phyloP scores from a whole-genome alignment of 371 early-diverging fungal genomes.

The Saksenaea oblongispora region DNA sequence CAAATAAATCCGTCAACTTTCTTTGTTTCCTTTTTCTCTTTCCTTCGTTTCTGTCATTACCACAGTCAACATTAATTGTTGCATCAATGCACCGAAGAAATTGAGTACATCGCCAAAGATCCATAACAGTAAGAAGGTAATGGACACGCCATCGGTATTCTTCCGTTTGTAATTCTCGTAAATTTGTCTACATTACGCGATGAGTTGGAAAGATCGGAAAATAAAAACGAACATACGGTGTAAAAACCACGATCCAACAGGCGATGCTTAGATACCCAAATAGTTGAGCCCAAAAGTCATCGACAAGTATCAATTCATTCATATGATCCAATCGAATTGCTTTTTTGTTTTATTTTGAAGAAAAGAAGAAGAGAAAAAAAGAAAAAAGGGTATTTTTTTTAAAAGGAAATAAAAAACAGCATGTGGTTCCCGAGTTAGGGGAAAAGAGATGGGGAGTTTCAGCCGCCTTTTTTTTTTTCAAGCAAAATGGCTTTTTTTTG shows the following conservation, averaged over 20 bases:
- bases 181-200: constrained; percentile 51
- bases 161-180: constrained; percentile 62
- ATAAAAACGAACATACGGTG: constrained; percentile 56
- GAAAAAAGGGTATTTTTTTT: not conserved
- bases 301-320: not conserved
- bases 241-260: constrained; percentile 71
- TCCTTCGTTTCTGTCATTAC: constrained; percentile 31
- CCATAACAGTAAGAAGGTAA: constrained; percentile 77
- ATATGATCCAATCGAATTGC: not conserved
- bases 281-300: constrained; percentile 28
- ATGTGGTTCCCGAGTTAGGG: not conserved
- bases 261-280: constrained; percentile 57
- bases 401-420: not conserved
- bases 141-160: constrained; percentile 67
- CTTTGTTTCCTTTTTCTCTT: too few species aligned
- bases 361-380: not conserved
- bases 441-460: not conserved
- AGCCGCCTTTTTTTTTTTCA: not conserved
- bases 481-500: not conserved
- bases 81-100: constrained; percentile 72
- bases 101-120: constrained; percentile 82
- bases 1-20: too few species aligned
- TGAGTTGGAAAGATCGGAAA: not conserved
- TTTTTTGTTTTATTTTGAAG: not conserved
- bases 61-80: constrained; percentile 71